Evolutionary conservation across 2,329 filamentous ascomycete species (phyloP), one percentile per base, ranked within the genome.

Genomic region (Trichoderma brevicompactum): DNA sequence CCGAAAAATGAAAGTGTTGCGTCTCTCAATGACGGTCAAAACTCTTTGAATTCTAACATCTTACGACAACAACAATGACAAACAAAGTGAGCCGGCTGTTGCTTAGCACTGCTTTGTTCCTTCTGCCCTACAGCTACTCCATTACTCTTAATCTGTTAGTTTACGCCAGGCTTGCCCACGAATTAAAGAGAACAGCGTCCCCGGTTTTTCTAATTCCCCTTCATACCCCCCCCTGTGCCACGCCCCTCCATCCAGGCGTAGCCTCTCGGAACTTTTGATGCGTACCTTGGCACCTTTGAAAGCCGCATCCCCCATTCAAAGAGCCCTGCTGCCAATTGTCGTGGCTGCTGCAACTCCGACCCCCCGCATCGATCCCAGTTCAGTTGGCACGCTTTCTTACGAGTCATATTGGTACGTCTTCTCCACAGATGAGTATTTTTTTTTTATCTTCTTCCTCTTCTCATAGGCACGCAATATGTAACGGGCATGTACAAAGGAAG

Each of bases 201-300:
- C 23, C 2, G 23, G n/a, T n/a, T 28, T 28, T 28, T 28, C 23
- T 28, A 5, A 3, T 28, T 28, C 23, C 23, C 23, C 13, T 13
- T 34, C 58, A 43, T 8, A 9, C 50, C 40, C 40, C 46, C 34
- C 8, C 13, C 15, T 50, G 38, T n/a, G 40, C 40, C 49, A 54
- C 59, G n/a, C 59, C 56, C 59, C 49, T 49, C n/a, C 49, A 23
- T 23, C 36, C 17, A 10, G 10, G 36, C 36, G 10, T 41, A 54
- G 65, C 65, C 46, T 64, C 58, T 64, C 67, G 67, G 67, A 69
- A 69, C 67, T 69, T 68, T 69, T 69, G 67, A 61, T 58, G 23
- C 53, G 52, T 41, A 40, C 38, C 63, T 64, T 61, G 67, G 67
- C 64, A 69, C 67, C 67, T 69, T 69, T 69, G 67, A 48, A 56